These are phyloP conservation scores for Seiridium cupressi DNA, from an alignment of 2,329 filamentous ascomycete genomes.

Conservation along the genomic window DNA sequence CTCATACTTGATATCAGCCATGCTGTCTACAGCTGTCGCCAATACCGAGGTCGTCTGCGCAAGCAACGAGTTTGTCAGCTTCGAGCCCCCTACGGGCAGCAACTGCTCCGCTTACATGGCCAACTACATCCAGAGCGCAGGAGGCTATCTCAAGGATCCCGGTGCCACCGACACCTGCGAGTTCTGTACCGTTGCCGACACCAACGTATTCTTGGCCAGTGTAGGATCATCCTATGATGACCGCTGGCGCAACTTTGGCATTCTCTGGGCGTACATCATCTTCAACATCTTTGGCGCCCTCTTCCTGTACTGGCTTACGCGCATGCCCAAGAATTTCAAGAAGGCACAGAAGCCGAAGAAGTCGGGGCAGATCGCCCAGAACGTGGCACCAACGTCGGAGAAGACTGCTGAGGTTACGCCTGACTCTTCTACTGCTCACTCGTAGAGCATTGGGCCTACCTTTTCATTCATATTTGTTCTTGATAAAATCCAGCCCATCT, in stretches of 20 bases:
- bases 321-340: constrained; percentile 34
- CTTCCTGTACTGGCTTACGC: constrained; percentile 44
- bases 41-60: constrained; percentile 59
- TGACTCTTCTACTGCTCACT: neutral
- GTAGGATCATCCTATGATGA: constrained; percentile 42
- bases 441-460: neutral
- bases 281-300: constrained; percentile 51
- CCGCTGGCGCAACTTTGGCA: constrained; percentile 52
- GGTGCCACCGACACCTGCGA: constrained; percentile 38
- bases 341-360: constrained; percentile 10
- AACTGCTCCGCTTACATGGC: constrained; percentile 57
- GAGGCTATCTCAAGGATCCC: constrained; percentile 41
- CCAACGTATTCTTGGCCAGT: constrained; percentile 30
- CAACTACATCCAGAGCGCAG: constrained; percentile 38
- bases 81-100: constrained; percentile 51
- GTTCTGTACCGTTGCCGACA: constrained; percentile 32
- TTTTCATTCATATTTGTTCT: neutral
- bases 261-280: constrained; percentile 48
- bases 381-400: neutral
- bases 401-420: neutral
- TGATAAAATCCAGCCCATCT: neutral
- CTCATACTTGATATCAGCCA: constrained; percentile 66
- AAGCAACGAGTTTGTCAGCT: constrained; percentile 57
- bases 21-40: constrained; percentile 62
- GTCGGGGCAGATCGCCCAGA: neutral